Evolutionary conservation across 2,329 filamentous ascomycete species (phyloP), one percentile per base, ranked within the genome.

Genomic region (Hypoxylon sp.): DNA sequence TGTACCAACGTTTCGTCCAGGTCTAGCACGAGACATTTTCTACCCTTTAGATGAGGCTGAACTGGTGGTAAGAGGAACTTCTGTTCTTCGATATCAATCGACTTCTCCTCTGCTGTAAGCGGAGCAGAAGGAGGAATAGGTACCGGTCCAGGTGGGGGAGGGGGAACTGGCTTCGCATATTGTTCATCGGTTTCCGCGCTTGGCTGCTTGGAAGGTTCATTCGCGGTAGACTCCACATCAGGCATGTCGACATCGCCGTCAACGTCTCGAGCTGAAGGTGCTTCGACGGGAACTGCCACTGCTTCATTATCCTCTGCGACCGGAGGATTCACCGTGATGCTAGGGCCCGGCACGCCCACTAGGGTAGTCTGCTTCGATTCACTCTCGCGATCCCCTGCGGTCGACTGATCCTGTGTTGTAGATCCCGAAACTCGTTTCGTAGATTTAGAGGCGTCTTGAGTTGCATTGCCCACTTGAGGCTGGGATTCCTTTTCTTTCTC

Each of bases 1-100:
- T 99, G 95, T 22, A 99, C 95, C 54, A 99, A 81, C 1, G 95
- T 99, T 79, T 99, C 95, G 71, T 99, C 95, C 64, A 99, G 82
- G 81, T 99, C 95, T 47, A 99, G 85, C 17, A 99, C 94, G 41
- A 99, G 82, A 73, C 95, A 99, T 79, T 99, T 99, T 75, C 92
- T 90, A 26, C 93, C 93, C 77, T 91, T 89, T 72, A 95, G 88
- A 71, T 92, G 89, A 24, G 92, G 89, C 41, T 89, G 84, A 69
- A 94, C 86, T 0, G 94, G 89, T n/a, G 93, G 93, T 56, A 99
- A 81, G 34, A 99, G 83, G 79, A 86, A 92, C 72, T 89, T 89
- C 68, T 87, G 87, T 78, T 79, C 79, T 22, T 80, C 79, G 6
- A 79, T 77, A 50, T 85, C 83, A 54, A 84, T 75, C 64, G 79